Evolutionary conservation across 345 rosid genomes (phyloP).

Genomic region (Combretum micranthum): DNA sequence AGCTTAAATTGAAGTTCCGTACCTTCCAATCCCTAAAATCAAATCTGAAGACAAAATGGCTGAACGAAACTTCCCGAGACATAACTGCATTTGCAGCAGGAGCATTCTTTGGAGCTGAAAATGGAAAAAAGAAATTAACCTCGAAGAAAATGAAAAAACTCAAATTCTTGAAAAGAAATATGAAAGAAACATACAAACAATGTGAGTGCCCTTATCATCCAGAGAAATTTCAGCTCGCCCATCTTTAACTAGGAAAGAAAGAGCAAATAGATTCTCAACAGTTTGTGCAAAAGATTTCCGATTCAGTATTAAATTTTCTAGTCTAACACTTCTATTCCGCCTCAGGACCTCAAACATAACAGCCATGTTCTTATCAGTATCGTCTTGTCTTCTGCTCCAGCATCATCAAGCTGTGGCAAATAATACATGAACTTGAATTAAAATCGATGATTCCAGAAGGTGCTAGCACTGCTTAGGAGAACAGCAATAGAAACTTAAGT

Average conservation of each 20-base stretch:
- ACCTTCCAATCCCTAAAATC: constrained; percentile 96
- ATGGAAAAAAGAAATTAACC: not conserved
- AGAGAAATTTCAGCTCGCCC: constrained; percentile 66
- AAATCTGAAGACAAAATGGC: constrained; percentile 82
- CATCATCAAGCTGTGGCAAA: constrained; percentile 44
- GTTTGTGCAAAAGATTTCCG: constrained; percentile 86
- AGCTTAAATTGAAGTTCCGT: not conserved
- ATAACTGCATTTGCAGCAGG: constrained; percentile 47
- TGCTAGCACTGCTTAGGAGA: no score
- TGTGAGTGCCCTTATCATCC: constrained; percentile 55
- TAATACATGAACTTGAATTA: constrained; percentile 2
- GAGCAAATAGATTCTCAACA: constrained; percentile 77
- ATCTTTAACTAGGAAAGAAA: constrained; percentile 85
- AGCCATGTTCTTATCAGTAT: constrained; percentile 77
- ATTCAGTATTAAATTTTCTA: constrained; percentile 69
- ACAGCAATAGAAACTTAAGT: no score
- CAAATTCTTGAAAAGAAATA: not conserved
- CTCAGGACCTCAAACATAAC: constrained; percentile 64
- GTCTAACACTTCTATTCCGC: constrained; percentile 43
- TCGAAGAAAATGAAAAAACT: not conserved
- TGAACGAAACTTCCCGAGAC: constrained; percentile 55
- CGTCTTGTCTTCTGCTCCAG: constrained; percentile 61
- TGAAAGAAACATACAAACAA: constrained; percentile 47
- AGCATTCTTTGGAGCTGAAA: constrained; percentile 77
- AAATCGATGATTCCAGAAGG: no score